Evolutionary conservation across 2,329 filamentous ascomycete species (phyloP), one percentile per base, ranked within the genome.

Genomic region (Colletotrichum tofieldiae): DNA sequence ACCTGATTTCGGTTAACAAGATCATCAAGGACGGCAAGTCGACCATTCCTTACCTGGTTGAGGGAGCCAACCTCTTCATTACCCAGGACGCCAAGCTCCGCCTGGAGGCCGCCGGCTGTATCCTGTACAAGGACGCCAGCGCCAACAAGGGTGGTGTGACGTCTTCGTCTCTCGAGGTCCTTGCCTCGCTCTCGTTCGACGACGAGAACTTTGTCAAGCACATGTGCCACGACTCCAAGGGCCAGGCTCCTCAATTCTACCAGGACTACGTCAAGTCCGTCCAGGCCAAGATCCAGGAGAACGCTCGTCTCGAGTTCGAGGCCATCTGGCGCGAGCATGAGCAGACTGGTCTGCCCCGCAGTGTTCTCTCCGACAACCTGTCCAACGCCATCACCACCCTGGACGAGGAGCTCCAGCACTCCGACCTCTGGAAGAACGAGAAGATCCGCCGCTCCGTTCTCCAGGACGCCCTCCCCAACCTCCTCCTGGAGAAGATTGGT

Each of bases 61-160:
- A 99, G 84, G 96, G 96, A 65, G 96, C 96, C 83, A 99, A 98
- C 82, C 88, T 99, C 66, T 99, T 99, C 89, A 97, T 99, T 84
- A 98, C 96, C 0, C 96, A 99, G 83, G 96, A 99, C 78, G 96
- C 96, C 77, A 98, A 98, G 86, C 89, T 98, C 67, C 93, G 95
- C 32, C 91, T 99, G 18, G 96, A 99, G 85, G 93, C 94, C 77
- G 95, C 96, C n/a, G 96, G 96, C 72, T 97, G 94, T 80, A 91
- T 98, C 77, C 84, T 99, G 51, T 98, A 95, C 92, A 99, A 99
- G 86, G 96, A 99, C 82, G 96, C 96, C 6, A 98, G 94, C 47
- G 95, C 96, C 68, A 99, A 99, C 90, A 99, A 99, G 88, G 96
- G 96, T 75, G 96, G 96, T 81, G 96, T 99, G 56, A 99, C 96